These are phyloP conservation scores for Lactarius quietus DNA, from an alignment of 768 basidiomycete genomes.

Conservation along the genomic window DNA sequence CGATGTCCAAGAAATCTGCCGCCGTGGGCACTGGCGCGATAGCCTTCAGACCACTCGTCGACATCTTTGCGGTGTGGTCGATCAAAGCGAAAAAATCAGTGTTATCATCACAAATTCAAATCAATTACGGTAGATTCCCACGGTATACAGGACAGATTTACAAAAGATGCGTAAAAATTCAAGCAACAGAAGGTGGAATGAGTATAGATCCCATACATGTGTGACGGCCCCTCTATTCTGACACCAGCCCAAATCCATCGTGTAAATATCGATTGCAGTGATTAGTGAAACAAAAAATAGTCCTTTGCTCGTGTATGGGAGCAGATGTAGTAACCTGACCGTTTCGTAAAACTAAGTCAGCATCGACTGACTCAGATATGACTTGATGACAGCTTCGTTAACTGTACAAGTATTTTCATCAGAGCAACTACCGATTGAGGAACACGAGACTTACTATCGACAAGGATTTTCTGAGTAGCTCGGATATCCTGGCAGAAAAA, in stretches of 20 bases:
- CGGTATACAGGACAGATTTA: slow-evolving; percentile 6
- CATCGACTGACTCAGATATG: slow-evolving; percentile 52
- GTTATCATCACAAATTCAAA: not conserved
- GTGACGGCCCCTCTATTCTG: not conserved
- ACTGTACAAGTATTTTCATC: slow-evolving; percentile 37
- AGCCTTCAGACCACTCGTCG: slow-evolving; percentile 89
- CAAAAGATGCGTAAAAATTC: slow-evolving; percentile 7
- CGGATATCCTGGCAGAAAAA: slow-evolving; percentile 15
- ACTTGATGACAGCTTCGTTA: slow-evolving; percentile 63
- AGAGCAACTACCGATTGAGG: not conserved
- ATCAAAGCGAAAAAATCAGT: not conserved
- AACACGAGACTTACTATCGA: slow-evolving; percentile 46
- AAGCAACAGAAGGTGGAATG: slow-evolving; percentile 13
- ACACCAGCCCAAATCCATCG: not conserved
- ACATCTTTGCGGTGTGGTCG: slow-evolving; percentile 39
- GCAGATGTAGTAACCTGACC: not conserved
- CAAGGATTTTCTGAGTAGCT: slow-evolving; percentile 44
- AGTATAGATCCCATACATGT: slow-evolving; percentile 15
- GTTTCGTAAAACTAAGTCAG: slow-evolving; percentile 2
- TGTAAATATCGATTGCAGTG: not conserved
- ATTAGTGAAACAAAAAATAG: slow-evolving; percentile 1
- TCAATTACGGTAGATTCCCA: slow-evolving; percentile 11
- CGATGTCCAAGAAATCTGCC: slow-evolving; percentile 90
- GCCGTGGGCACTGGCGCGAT: slow-evolving; percentile 99
- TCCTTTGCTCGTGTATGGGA: slow-evolving; percentile 3